Evolutionary conservation across 495 filamentous ascomycete species (phyloP).

Genomic region (Elaphomyces granulatus): DNA sequence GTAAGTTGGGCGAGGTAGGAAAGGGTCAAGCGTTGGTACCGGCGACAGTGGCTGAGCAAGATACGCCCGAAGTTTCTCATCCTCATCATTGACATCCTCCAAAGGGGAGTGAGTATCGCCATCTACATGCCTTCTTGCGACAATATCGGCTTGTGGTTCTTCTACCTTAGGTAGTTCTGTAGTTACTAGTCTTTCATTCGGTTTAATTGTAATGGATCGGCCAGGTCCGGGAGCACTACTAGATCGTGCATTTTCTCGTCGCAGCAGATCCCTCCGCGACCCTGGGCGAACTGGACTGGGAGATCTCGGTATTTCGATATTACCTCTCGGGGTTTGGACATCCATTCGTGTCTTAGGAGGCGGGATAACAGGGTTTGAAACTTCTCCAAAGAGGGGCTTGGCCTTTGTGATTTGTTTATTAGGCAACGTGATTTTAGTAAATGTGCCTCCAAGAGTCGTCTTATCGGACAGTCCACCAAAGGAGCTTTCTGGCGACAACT

Average conservation of each 20-base stretch:
- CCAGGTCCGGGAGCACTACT: slow-evolving; percentile 44
- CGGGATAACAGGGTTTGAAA: slow-evolving; percentile 40
- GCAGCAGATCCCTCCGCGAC: slow-evolving; percentile 30
- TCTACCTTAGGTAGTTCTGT: slow-evolving; percentile 27
- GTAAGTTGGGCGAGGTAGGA: slow-evolving; percentile 60
- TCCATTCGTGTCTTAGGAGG: slow-evolving; percentile 33
- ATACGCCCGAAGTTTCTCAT: slow-evolving; percentile 44
- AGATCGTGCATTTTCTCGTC: slow-evolving; percentile 38
- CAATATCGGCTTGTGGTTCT: slow-evolving; percentile 15
- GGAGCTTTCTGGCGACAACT: slow-evolving; percentile 50
- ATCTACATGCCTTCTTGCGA: slow-evolving; percentile 21
- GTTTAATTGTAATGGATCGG: no score
- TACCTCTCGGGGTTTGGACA: slow-evolving; percentile 41
- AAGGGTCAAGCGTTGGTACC: slow-evolving; percentile 40
- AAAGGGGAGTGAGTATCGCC: slow-evolving; percentile 25
- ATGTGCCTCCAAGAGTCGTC: slow-evolving; percentile 27
- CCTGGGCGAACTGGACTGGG: slow-evolving; percentile 58
- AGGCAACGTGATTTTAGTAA: slow-evolving; percentile 22
- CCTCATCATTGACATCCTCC: slow-evolving; percentile 55
- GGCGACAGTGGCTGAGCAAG: slow-evolving; percentile 38
- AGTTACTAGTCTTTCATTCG: no score
- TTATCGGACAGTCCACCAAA: slow-evolving; percentile 37
- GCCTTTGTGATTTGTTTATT: slow-evolving; percentile 10
- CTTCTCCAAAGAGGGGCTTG: slow-evolving; percentile 50
- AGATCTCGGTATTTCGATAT: no score